Evolutionary conservation across 208 protist genomes (phyloP).

Genomic region (Kentomonas sorsogonicus): DNA sequence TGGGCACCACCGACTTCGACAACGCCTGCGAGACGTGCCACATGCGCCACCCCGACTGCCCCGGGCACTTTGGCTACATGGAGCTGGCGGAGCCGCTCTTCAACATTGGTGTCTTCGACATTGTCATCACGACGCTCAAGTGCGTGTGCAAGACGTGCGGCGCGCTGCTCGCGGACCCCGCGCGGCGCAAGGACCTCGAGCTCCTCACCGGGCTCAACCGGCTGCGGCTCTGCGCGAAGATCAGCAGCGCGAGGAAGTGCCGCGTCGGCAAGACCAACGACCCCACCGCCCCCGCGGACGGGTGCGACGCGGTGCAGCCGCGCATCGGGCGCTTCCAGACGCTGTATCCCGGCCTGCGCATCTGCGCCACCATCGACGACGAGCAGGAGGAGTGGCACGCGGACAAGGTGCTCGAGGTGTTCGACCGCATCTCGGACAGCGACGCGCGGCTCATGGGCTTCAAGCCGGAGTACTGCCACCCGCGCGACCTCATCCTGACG

Average conservation of each 20-base stretch:
- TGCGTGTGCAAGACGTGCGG: conserved; percentile 98
- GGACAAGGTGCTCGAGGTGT: conserved; percentile 65
- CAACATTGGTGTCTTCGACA: conserved; percentile 95
- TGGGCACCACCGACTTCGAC: conserved; percentile 86
- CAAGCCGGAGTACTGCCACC: conserved; percentile 67
- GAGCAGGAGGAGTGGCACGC: conserved; percentile 68
- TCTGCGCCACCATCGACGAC: conserved; percentile 72
- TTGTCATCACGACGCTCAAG: conserved; percentile 92
- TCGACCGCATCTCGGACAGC: conserved; percentile 65
- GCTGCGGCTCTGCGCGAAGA: conserved; percentile 67
- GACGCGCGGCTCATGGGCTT: conserved; percentile 73
- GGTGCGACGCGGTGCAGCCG: conserved; percentile 74
- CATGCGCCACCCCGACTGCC: conserved; percentile 78
- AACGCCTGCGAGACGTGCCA: conserved; percentile 81
- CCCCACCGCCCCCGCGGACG: conserved; percentile 16
- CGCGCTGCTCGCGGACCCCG: conserved; percentile 59
- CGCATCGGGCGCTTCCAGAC: conserved; percentile 63
- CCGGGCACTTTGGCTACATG: conserved; percentile 99
- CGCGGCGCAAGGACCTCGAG: conserved; percentile 43
- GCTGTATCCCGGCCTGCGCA: conserved; percentile 68
- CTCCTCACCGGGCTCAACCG: conserved; percentile 60
- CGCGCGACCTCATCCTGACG: conserved; percentile 92
- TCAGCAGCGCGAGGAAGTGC: conserved; percentile 66
- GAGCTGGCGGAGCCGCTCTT: conserved; percentile 97
- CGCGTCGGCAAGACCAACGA: conserved; percentile 15